These are phyloP conservation scores for Yamadazyma sp. DNA, from an alignment of 805 yeast genomes.

Conservation along the genomic window DNA sequence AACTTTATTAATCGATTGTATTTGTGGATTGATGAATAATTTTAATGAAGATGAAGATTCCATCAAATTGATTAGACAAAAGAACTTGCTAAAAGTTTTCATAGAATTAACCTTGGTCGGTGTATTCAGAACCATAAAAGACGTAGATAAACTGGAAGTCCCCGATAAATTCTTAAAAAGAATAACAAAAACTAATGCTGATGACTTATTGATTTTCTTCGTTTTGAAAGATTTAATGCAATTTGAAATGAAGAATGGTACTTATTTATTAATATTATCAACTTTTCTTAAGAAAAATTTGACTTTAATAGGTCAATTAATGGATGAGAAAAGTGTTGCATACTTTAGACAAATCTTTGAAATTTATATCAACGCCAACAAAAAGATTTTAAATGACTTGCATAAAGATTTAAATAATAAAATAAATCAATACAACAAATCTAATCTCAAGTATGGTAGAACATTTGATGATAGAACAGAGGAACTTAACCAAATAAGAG, in stretches of 20 bases:
- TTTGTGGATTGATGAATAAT: conserved; percentile 24
- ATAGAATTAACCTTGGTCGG: conserved; percentile 61
- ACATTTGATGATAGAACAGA: conserved; percentile 42
- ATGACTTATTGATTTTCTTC: conserved; percentile 22
- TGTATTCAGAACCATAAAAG: conserved; percentile 46
- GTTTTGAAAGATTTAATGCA: conserved; percentile 28
- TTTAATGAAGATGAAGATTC: conserved; percentile 44
- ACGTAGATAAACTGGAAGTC: conserved; percentile 30
- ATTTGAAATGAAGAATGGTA: conserved; percentile 25
- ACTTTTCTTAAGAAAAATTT: conserved; percentile 49
- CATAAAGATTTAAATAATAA: conserved; percentile 38
- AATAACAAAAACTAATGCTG: conserved; percentile 10
- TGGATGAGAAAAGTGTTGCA: conserved; percentile 2
- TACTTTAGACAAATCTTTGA: conserved; percentile 38
- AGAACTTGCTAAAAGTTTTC: conserved; percentile 47
- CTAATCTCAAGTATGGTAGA: conserved; percentile 67
- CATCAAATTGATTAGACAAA: conserved; percentile 37
- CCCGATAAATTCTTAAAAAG: conserved; percentile 34
- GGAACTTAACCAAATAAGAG: conserved; percentile 25
- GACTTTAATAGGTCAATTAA: conserved; percentile 19
- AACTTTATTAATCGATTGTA: conserved; percentile 38
- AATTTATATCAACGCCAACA: conserved; percentile 32
- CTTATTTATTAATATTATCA: conserved; percentile 37
- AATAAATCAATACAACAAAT: conserved; percentile 15
- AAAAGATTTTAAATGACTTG: conserved; percentile 30